Conservation (phyloP, 2,329 filamentous ascomycete genomes). For the Stachybotrys chlorohalonatus region DNA sequence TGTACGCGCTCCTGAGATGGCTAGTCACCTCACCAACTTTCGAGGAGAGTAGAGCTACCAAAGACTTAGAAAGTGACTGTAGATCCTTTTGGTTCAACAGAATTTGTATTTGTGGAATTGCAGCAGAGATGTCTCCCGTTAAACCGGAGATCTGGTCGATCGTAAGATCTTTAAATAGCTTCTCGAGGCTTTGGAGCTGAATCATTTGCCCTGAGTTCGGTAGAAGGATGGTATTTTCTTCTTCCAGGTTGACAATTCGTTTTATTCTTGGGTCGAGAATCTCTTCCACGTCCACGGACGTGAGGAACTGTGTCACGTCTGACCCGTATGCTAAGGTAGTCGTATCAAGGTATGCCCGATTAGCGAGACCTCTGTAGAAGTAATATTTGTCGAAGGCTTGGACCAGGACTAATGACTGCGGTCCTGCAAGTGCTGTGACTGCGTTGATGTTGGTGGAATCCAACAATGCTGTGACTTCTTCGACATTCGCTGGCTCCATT, state of each 20-base stretch:
- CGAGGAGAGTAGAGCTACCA: conserved; percentile 2
- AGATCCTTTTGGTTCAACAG: conserved; percentile 6
- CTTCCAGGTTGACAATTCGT: conserved; percentile 3
- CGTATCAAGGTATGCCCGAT: conserved; percentile 3
- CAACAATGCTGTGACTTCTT: conserved; percentile 4
- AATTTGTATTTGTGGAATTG: conserved; percentile 6
- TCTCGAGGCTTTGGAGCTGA: neutral
- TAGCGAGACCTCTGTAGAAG: conserved; percentile 8
- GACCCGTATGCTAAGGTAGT: conserved; percentile 5
- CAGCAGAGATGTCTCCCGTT: conserved; percentile 6
- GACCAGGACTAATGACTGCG: conserved; percentile 7
- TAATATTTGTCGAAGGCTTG: conserved; percentile 5
- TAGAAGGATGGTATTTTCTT: conserved; percentile 3
- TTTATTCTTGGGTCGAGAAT: conserved; percentile 2
- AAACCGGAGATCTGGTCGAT: conserved; percentile 2
- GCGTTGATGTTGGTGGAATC: conserved; percentile 9
- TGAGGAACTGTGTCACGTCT: conserved; percentile 3
- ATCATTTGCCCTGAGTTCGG: conserved; percentile 2
- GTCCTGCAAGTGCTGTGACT: conserved; percentile 9
- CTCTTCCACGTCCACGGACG: conserved; percentile 2
- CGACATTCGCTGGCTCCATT: conserved; percentile 1
- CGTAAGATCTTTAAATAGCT: conserved; percentile 2
- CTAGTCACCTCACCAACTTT: conserved; percentile 1
- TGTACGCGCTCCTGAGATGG: neutral
- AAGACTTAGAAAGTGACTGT: conserved; percentile 2